phyloP scores from a whole-genome alignment of 176 grass and related monocot species.

The Carex pumila region DNA sequence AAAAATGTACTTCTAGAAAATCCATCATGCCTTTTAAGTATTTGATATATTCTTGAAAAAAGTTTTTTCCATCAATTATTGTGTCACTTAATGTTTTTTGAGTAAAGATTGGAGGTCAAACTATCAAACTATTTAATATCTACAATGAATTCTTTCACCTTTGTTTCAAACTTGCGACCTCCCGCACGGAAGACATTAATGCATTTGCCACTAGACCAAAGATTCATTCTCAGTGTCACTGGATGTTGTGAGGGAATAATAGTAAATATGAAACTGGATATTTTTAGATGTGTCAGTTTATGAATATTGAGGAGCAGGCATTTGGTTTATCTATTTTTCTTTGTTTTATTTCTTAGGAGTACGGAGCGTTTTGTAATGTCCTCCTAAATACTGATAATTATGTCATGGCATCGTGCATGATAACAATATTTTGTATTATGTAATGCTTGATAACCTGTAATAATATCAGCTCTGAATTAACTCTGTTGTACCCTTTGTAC shows the following conservation, averaged over 20 bases:
- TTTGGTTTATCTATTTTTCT: background rate
- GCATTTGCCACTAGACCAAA: too few relatives aligned
- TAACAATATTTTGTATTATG: background rate
- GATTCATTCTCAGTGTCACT: too few relatives aligned
- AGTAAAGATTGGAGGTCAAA: too few relatives aligned
- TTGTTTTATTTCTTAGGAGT: background rate
- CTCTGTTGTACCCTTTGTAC: background rate
- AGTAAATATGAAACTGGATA: background rate
- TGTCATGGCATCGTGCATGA: background rate
- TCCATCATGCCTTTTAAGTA: too few relatives aligned
- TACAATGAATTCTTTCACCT: too few relatives aligned
- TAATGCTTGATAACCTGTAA: slow-evolving; percentile 1
- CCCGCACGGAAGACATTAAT: too few relatives aligned
- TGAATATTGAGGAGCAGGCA: background rate
- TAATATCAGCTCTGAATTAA: background rate
- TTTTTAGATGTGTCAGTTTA: slow-evolving; percentile 7
- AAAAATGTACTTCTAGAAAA: too few relatives aligned
- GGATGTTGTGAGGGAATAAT: background rate
- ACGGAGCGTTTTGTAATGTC: slow-evolving; percentile 15
- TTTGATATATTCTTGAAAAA: too few relatives aligned
- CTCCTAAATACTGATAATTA: background rate
- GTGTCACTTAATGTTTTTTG: too few relatives aligned
- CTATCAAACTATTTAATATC: too few relatives aligned
- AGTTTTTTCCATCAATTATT: too few relatives aligned
- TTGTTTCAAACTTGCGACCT: too few relatives aligned